Conservation (phyloP, 305 asterid genomes). For the Solanum aculeatissimum region DNA sequence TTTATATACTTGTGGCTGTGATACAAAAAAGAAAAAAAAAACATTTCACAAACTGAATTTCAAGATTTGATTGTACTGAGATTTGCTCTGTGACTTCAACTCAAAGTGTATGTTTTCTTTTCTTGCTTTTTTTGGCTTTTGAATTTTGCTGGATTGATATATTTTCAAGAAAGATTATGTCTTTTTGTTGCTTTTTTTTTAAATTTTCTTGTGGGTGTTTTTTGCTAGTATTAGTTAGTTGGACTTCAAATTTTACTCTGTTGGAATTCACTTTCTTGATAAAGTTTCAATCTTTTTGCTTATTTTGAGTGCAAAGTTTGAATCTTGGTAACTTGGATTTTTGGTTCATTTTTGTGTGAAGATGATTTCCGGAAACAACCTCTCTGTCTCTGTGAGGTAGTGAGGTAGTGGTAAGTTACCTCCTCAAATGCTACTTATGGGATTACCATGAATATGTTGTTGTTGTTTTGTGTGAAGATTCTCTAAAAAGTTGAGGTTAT, state of each 20-base stretch:
- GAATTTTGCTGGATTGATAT: not conserved
- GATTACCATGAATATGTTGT: too few relatives aligned
- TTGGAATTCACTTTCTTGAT: not conserved
- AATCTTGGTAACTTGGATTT: not conserved
- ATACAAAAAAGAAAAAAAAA: not conserved
- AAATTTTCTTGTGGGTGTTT: not conserved
- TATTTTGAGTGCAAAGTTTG: not conserved
- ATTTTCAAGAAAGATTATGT: too few relatives aligned
- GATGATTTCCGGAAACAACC: too few relatives aligned
- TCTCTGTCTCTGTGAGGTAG: too few relatives aligned
- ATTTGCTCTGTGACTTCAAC: not conserved
- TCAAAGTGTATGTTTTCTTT: not conserved
- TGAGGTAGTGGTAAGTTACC: too few relatives aligned
- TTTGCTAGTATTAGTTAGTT: not conserved
- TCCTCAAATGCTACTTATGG: too few relatives aligned
- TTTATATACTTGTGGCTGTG: not conserved
- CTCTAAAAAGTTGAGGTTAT: not conserved
- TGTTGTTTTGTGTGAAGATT: not conserved
- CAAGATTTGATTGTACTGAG: not conserved
- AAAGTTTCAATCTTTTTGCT: not conserved
- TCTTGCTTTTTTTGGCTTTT: not conserved
- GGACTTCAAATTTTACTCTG: not conserved
- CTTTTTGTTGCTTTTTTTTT: not conserved
- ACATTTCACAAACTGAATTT: not conserved
- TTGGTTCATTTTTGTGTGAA: not conserved